Evolutionary conservation across 2,329 filamentous ascomycete genomes (phyloP).

Genomic region (Botrytis pseudocinerea): DNA sequence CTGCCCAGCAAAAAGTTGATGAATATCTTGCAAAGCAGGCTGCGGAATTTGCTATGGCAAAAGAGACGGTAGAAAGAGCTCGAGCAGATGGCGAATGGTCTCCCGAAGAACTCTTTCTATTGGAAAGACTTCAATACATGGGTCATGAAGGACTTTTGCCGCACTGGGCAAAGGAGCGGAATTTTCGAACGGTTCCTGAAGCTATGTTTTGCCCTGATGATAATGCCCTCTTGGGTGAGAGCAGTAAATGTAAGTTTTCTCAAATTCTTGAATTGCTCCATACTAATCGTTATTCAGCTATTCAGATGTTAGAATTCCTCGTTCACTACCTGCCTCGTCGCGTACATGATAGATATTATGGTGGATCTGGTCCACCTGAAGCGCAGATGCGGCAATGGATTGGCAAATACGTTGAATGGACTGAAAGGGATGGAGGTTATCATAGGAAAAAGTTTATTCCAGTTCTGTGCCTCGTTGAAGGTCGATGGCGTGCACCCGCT

Average conservation of each 20-base stretch:
- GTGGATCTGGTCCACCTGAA: constrained; percentile 30
- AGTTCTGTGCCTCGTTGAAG: constrained; percentile 30
- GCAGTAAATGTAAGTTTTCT: constrained; percentile 33
- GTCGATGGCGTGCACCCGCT: constrained; percentile 29
- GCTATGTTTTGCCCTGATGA: constrained; percentile 35
- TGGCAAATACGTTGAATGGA: constrained; percentile 40
- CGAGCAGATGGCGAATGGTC: constrained; percentile 37
- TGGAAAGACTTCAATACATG: constrained; percentile 38
- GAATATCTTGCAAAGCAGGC: constrained; percentile 39
- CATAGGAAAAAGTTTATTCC: constrained; percentile 38
- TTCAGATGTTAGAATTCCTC: constrained; percentile 37
- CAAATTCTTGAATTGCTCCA: neutral
- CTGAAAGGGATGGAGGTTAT: constrained; percentile 41
- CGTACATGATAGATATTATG: constrained; percentile 33
- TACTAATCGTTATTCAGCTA: constrained; percentile 30
- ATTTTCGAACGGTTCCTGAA: constrained; percentile 39
- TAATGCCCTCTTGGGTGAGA: constrained; percentile 36
- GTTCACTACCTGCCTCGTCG: constrained; percentile 31
- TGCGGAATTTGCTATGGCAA: constrained; percentile 31
- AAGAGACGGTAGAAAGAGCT: constrained; percentile 33
- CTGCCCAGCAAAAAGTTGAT: constrained; percentile 34
- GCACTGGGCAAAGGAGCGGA: constrained; percentile 31
- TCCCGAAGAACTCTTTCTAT: constrained; percentile 37
- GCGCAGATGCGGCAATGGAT: constrained; percentile 38
- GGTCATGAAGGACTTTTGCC: constrained; percentile 40